Evolutionary conservation across 2,329 filamentous ascomycete genomes (phyloP).

Genomic region (Penicillium rolfsii): DNA sequence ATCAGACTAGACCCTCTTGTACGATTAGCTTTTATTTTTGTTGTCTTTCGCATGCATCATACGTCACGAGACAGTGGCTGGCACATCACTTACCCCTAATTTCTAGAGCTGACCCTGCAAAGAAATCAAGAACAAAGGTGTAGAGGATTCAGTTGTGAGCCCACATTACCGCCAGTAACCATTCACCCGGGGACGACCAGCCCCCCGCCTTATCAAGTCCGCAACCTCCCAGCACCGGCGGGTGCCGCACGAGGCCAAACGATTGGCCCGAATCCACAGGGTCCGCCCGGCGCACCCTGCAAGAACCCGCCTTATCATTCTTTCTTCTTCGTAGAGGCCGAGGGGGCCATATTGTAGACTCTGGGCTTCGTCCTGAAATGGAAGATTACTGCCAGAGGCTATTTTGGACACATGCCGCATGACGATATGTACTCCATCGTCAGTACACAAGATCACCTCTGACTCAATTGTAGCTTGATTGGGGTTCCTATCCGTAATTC

Average conservation of each 20-base stretch:
- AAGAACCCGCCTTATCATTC: conserved; percentile 1
- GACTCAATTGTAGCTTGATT: neutral
- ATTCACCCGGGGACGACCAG: neutral
- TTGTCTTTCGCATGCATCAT: neutral
- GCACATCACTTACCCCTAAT: neutral
- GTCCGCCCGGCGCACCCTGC: conserved; percentile 3
- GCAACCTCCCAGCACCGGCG: neutral
- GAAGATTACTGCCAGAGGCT: neutral
- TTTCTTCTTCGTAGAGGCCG: neutral
- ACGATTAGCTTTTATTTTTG: neutral
- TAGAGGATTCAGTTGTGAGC: neutral
- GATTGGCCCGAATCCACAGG: conserved; percentile 17
- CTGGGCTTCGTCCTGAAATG: too few species aligned
- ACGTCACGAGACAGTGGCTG: neutral
- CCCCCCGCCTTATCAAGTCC: neutral
- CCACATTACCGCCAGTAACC: neutral
- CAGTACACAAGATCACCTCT: neutral
- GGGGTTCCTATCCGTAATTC: neutral
- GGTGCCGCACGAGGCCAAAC: conserved; percentile 18
- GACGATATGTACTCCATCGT: neutral
- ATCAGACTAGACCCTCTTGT: neutral
- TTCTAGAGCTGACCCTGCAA: neutral
- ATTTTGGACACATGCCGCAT: neutral
- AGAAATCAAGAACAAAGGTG: neutral
- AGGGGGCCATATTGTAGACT: too few species aligned